Evolutionary conservation across 164 flowering plant genomes (phyloP).

Genomic region (Tetracentron sinense): DNA sequence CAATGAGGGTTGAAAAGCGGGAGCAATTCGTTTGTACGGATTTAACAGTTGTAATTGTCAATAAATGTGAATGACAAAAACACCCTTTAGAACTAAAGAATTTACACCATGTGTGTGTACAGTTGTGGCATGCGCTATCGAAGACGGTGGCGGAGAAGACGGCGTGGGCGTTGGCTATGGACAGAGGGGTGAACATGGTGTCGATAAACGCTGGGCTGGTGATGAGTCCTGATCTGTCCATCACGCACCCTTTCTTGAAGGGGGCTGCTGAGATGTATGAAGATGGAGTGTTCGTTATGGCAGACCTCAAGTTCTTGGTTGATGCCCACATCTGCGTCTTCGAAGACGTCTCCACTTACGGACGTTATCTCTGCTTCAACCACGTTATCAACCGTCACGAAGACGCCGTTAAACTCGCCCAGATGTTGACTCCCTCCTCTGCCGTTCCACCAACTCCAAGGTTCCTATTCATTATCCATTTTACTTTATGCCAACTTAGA

Average conservation of each 20-base stretch:
- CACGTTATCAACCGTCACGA: conserved; percentile 39
- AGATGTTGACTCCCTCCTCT: conserved; percentile 20
- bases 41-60: too few relatives aligned
- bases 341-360: conserved; percentile 59
- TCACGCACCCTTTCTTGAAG: conserved; percentile 51
- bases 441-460: conserved; percentile 16
- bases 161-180: conserved; percentile 88
- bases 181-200: conserved; percentile 70
- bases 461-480: too few relatives aligned
- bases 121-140: conserved; percentile 83
- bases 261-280: conserved; percentile 90
- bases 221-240: conserved; percentile 38
- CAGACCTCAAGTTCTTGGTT: conserved; percentile 52
- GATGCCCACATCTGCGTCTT: conserved; percentile 70
- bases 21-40: too few relatives aligned
- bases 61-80: too few relatives aligned
- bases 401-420: conserved; percentile 44
- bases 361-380: conserved; percentile 78
- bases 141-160: conserved; percentile 78
- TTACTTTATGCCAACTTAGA: too few relatives aligned
- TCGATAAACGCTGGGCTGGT: conserved; percentile 61
- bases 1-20: too few relatives aligned
- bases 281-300: conserved; percentile 66
- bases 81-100: too few relatives aligned
- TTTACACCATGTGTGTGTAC: conserved; percentile 8